phyloP scores from a whole-genome alignment of 352 stramenopile species.

The Pythium graminicola region DNA sequence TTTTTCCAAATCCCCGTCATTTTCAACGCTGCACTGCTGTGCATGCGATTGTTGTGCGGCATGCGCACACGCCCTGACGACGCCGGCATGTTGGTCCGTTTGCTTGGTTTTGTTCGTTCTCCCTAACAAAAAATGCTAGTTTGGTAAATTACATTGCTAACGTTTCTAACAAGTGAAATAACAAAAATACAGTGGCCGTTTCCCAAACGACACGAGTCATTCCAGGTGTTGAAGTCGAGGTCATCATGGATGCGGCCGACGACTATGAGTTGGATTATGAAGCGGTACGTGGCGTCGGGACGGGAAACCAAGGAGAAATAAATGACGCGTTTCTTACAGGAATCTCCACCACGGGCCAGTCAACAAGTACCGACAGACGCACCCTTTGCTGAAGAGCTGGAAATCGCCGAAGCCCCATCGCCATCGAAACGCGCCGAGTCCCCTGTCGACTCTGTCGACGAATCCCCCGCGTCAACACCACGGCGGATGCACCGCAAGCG shows the following conservation, averaged over 20 bases:
- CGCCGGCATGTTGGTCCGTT: constrained; percentile 69
- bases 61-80: constrained; percentile 88
- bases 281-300: constrained; percentile 17
- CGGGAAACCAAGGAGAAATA: too few relatives aligned
- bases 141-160: constrained; percentile 8
- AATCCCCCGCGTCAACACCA: background rate
- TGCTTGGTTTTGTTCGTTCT: background rate
- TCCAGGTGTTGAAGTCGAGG: constrained; percentile 11
- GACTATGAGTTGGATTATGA: constrained; percentile 32
- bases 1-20: constrained; percentile 96
- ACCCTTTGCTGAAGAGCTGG: background rate
- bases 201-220: too few relatives aligned
- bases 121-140: background rate
- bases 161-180: background rate
- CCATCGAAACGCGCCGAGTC: background rate
- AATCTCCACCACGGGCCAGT: constrained; percentile 11
- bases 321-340: too few relatives aligned
- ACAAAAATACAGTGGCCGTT: constrained; percentile 13
- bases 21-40: constrained; percentile 89
- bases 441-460: background rate
- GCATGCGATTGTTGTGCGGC: constrained; percentile 97
- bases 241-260: constrained; percentile 20
- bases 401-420: background rate
- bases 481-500: background rate
- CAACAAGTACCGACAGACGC: background rate